phyloP scores from a whole-genome alignment of 1,284 basidiomycete genomes.

The Moniliophthora roreri region DNA sequence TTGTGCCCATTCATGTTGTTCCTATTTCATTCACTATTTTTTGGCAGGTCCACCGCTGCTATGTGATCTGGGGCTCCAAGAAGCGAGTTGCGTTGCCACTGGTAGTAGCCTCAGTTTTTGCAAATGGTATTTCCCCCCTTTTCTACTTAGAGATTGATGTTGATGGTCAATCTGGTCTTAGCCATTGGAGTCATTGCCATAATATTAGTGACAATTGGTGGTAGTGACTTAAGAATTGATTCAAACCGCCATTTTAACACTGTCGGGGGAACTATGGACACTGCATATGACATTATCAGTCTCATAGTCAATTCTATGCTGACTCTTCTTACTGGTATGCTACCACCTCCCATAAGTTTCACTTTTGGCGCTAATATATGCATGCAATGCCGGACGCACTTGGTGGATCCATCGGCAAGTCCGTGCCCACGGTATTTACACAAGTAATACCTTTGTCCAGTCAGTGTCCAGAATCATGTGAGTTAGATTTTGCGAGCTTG shows the following conservation, averaged over 20 bases:
- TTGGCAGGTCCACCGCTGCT: conserved; percentile 1
- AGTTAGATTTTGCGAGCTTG: no score
- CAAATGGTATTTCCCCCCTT: not conserved
- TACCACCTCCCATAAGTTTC: not conserved
- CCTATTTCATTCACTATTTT: not conserved
- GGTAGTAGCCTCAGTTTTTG: not conserved
- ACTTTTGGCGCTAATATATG: not conserved
- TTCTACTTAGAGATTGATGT: no score
- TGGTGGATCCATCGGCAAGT: conserved; percentile 3
- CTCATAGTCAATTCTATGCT: not conserved
- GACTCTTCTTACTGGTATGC: not conserved
- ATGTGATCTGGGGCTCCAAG: not conserved
- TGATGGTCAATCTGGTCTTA: not conserved
- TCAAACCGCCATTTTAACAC: no score
- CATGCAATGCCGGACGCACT: not conserved
- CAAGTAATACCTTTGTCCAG: not conserved
- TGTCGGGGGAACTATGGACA: not conserved
- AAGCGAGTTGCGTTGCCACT: not conserved
- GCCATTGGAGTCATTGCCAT: not conserved
- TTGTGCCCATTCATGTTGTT: no score
- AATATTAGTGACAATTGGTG: not conserved
- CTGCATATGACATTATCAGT: not conserved
- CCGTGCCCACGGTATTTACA: not conserved
- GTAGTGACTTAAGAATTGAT: not conserved
- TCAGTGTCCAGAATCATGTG: not conserved